These are phyloP conservation scores for Xylariaceae sp. DNA, from an alignment of 2,329 filamentous ascomycete genomes.

Conservation along the genomic window DNA sequence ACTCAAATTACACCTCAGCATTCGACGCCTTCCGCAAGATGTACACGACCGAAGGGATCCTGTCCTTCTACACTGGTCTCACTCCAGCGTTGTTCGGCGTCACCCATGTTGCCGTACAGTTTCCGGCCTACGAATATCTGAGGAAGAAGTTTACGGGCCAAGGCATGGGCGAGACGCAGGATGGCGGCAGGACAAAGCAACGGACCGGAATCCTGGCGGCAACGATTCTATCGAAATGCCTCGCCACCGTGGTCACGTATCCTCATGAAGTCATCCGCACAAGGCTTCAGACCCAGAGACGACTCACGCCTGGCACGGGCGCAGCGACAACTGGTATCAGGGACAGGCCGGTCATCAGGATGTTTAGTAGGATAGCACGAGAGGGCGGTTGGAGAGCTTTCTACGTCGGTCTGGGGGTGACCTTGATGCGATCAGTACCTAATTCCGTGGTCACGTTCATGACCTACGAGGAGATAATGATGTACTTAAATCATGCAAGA, in stretches of 20 bases:
- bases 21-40: conserved; percentile 91
- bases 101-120: conserved; percentile 93
- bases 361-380: conserved; percentile 72
- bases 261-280: conserved; percentile 95
- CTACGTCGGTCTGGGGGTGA: conserved; percentile 94
- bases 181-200: conserved; percentile 55
- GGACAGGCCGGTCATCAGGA: conserved; percentile 75
- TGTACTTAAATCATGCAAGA: conserved; percentile 38
- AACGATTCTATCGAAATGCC: conserved; percentile 87
- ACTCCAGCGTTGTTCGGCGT: conserved; percentile 86
- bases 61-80: conserved; percentile 91
- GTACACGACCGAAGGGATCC: conserved; percentile 82
- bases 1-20: conserved; percentile 87
- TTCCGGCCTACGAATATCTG: conserved; percentile 90
- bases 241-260: conserved; percentile 91
- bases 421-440: conserved; percentile 92
- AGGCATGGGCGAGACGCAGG: conserved; percentile 67
- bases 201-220: conserved; percentile 80
- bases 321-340: conserved; percentile 45
- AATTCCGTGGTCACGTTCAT: conserved; percentile 96
- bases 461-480: conserved; percentile 79
- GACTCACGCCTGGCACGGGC: conserved; percentile 53
- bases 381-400: conserved; percentile 97
- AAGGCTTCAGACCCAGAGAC: conserved; percentile 84
- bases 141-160: conserved; percentile 86